Base-by-base conservation (phyloP, 2,329 filamentous ascomycete genomes). In the Huntiella omanensis region DNA sequence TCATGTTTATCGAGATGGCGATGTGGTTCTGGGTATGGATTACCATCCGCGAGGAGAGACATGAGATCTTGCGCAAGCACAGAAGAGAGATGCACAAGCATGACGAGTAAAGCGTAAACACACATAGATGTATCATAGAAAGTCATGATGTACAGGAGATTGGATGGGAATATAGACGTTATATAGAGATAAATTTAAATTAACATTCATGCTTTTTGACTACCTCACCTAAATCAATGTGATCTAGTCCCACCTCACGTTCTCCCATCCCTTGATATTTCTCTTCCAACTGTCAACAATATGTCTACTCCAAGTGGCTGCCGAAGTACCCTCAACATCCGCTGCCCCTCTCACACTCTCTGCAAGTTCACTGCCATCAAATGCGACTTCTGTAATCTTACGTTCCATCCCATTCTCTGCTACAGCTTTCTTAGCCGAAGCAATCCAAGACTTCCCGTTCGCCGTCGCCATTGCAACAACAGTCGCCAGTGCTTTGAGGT, bases 21-120 rank as follows among this genome's bases (percentile, higher is more conserved):
- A 71, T 73, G 51, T 94, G 86, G 84, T 86, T 93, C 61, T 94
- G 86, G 86, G 76, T 75, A 17, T 84, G 77, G 69, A 68, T 79
- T 28, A 80, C 75, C 4, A 59, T 85, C 54, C 67, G 75, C 45
- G 80, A 85, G 55, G 80, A 85, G 64, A 57, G 63, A n/a, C 52
- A 55, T 4, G 62, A 59, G 15, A 56, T 72, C 2, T 49, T 65
- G 7, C 55, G 55, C 5, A 62, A 61, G 51, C 64, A 49, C 35
- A 46, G 45, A 46, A 40, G 17, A 17, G 44, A 46, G 7, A 12
- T 16, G 15, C 48, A 49, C 33, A 40, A 49, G 5, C 48, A 49
- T 38, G 17, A 38, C 11, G 48, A 49, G 15, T 49, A 49, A 15
- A 35, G 8, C 8, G 10, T 28, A 28, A 28, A 35, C 2, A 43